These are phyloP conservation scores for Ichthyophthirius multifiliis DNA, from an alignment of 169 alveolate species.

Conservation along the genomic window DNA sequence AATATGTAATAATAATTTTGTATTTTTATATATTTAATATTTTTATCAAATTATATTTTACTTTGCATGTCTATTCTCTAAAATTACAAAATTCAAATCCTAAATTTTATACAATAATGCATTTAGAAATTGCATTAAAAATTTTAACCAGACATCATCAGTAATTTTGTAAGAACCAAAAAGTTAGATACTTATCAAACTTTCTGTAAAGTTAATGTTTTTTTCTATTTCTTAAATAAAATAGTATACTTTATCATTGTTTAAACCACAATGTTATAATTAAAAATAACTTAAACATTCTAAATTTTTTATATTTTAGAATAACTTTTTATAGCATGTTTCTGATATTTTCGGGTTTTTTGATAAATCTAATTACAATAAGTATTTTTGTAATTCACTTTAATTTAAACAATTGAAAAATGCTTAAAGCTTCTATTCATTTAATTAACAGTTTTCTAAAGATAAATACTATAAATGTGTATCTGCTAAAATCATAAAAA, in stretches of 20 bases:
- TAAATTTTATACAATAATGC: not conserved
- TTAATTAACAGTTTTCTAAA: not conserved
- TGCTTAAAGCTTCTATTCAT: not conserved
- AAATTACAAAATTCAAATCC: not conserved
- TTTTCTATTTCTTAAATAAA: not conserved
- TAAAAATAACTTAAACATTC: not conserved
- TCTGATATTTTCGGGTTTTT: not conserved
- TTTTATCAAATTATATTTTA: no score
- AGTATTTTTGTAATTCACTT: not conserved
- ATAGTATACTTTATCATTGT: not conserved
- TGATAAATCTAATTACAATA: not conserved
- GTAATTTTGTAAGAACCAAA: not conserved
- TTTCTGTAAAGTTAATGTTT: not conserved
- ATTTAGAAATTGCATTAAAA: not conserved
- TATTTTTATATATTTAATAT: not conserved
- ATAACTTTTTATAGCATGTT: not conserved
- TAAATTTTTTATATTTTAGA: not conserved
- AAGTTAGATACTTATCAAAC: not conserved
- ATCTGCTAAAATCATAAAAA: not conserved
- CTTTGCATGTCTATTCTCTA: not conserved
- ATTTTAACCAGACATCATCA: not conserved
- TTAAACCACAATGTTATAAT: not conserved
- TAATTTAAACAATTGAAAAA: not conserved
- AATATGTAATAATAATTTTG: not conserved
- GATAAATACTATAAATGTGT: not conserved